Conservation (phyloP, 1,284 basidiomycete genomes). For the Tetrapyrgos nigripes region DNA sequence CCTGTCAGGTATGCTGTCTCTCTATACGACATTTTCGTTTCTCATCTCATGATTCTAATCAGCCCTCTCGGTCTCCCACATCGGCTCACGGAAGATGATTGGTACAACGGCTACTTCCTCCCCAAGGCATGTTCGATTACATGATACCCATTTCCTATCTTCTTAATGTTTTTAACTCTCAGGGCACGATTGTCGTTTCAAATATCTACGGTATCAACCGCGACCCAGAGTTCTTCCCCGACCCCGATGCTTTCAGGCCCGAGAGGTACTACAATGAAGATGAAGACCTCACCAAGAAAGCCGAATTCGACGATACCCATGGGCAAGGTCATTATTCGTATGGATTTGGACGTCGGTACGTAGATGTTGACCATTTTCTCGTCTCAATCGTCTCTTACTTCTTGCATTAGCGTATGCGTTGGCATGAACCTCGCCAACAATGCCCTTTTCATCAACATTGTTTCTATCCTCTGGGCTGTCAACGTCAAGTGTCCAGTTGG, state of each 20-base stretch:
- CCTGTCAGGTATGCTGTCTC: background rate
- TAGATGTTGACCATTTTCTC: background rate
- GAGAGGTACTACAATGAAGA: slow-evolving; percentile 2
- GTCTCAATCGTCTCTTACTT: background rate
- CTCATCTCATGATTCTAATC: too few relatives aligned
- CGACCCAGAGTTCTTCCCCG: slow-evolving; percentile 5
- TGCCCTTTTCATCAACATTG: slow-evolving; percentile 41
- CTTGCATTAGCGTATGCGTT: slow-evolving; percentile 33
- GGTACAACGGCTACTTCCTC: slow-evolving; percentile 53
- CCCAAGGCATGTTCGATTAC: slow-evolving; percentile 33
- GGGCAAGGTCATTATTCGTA: slow-evolving; percentile 17
- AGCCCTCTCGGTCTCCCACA: slow-evolving; percentile 53
- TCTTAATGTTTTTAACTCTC: too few relatives aligned
- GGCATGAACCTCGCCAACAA: slow-evolving; percentile 38
- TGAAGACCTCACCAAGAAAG: background rate
- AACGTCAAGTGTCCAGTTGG: slow-evolving; percentile 24
- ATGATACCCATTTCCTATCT: too few relatives aligned
- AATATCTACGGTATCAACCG: slow-evolving; percentile 26
- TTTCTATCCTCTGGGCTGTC: slow-evolving; percentile 40
- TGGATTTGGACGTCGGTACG: slow-evolving; percentile 15
- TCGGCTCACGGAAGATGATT: slow-evolving; percentile 53
- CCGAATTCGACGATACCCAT: slow-evolving; percentile 14
- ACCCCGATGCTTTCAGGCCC: background rate
- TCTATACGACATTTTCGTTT: too few relatives aligned
- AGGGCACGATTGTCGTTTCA: slow-evolving; percentile 16